Percentiles rank a stretch among this genome's conserved stretches.
These are phyloP conservation scores for Nothophaeocryptopus gaeumannii DNA, from an alignment of 2,329 filamentous ascomycete species.

Conservation along the genomic window DNA sequence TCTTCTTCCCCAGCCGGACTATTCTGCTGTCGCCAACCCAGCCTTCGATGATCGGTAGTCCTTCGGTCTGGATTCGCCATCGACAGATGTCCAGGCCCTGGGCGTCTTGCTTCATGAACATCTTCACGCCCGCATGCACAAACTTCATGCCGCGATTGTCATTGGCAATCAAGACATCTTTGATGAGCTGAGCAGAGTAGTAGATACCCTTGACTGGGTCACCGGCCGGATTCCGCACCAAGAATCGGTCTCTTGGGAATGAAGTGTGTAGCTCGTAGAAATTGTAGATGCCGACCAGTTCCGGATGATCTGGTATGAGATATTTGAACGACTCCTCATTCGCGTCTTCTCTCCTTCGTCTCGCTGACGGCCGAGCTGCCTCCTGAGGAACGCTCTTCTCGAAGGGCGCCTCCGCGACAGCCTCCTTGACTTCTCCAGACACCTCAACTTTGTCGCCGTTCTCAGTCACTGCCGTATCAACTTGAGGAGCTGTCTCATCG, in stretches of 20 bases:
- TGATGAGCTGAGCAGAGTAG: constrained; percentile 82
- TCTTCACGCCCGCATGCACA: constrained; percentile 94
- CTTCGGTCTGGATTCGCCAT: constrained; percentile 95
- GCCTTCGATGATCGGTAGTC: constrained; percentile 83
- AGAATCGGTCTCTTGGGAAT: constrained; percentile 87
- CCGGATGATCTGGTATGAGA: constrained; percentile 68
- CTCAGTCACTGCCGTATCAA: constrained; percentile 12
- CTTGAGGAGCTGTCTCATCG: constrained; percentile 24
- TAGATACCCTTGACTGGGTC: constrained; percentile 93
- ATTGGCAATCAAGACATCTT: constrained; percentile 81
- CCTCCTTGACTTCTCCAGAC: constrained; percentile 21
- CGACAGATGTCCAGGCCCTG: constrained; percentile 81
- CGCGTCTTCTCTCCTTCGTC: constrained; percentile 41
- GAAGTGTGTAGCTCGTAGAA: constrained; percentile 83
- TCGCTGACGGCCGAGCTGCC: constrained; percentile 12
- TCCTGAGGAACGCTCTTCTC: constrained; percentile 21
- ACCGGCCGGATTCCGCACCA: constrained; percentile 90
- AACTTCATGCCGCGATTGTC: constrained; percentile 91
- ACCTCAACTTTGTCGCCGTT: constrained; percentile 17
- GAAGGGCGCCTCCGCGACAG: constrained; percentile 26
- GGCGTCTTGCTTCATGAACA: constrained; percentile 97
- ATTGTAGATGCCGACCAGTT: constrained; percentile 71
- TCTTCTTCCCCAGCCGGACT: constrained; percentile 70
- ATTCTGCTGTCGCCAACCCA: constrained; percentile 80
- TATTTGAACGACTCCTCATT: constrained; percentile 96